These are phyloP conservation scores for Solanum megistacrolobum DNA, from an alignment of 257 asterid species.

Conservation along the genomic window DNA sequence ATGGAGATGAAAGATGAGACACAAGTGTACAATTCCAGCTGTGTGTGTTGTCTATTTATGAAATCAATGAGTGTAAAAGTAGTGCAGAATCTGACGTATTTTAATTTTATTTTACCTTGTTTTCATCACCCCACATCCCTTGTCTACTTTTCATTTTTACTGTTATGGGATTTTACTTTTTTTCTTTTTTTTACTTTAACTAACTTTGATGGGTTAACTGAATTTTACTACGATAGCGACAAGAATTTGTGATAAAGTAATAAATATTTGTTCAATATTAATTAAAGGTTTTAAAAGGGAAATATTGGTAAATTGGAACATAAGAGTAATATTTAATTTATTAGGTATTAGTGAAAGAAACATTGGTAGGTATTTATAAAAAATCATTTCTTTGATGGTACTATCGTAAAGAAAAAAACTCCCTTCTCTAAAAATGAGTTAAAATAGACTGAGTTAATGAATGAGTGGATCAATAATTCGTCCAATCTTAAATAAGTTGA, in stretches of 20 bases:
- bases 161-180: background rate
- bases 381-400: background rate
- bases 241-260: no score
- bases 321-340: background rate
- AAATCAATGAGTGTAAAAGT: background rate
- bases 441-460: no score
- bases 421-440: no score
- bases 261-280: no score
- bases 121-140: constrained; percentile 15
- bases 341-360: background rate
- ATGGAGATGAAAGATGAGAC: constrained; percentile 18
- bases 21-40: constrained; percentile 37
- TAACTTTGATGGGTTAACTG: background rate
- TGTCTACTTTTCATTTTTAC: background rate
- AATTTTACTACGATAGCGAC: background rate
- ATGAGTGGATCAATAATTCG: accelerated
- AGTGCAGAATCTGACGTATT: constrained; percentile 5
- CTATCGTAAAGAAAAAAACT: background rate
- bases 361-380: background rate
- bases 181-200: background rate
- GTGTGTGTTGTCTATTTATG: constrained; percentile 6
- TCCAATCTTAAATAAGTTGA: no score
- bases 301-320: background rate
- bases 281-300: no score
- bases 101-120: constrained; percentile 9